These are phyloP conservation scores for Stemphylium vesicarium DNA, from an alignment of 2,329 filamentous ascomycete genomes.

Conservation along the genomic window DNA sequence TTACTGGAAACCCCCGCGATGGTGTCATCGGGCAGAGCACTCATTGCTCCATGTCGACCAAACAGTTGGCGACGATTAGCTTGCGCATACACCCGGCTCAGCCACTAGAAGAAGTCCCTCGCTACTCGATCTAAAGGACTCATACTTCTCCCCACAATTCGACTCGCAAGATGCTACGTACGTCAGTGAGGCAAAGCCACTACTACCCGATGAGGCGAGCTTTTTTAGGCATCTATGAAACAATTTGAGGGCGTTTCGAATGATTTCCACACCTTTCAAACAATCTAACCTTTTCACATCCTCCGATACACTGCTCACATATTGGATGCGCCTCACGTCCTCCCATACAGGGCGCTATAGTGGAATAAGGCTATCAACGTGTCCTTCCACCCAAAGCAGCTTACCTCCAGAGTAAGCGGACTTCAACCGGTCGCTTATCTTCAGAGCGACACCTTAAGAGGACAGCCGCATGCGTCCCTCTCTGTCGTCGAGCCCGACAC, in stretches of 20 bases:
- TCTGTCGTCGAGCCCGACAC: no score
- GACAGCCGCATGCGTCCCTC: no score
- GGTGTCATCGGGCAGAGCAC: slow-evolving; percentile 18
- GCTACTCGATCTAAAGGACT: slow-evolving; percentile 30
- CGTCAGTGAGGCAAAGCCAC: slow-evolving; percentile 13
- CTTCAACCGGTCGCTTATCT: no score
- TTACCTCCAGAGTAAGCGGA: no score
- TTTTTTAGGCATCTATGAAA: neutral
- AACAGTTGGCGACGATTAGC: slow-evolving; percentile 27
- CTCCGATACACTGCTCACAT: no score
- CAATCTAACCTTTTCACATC: neutral
- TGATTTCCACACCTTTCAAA: no score
- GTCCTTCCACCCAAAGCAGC: no score
- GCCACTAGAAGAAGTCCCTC: slow-evolving; percentile 11
- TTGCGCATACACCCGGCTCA: slow-evolving; percentile 13
- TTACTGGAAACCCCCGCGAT: slow-evolving; percentile 12
- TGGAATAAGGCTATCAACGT: no score
- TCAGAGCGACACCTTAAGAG: no score
- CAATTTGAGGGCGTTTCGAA: neutral
- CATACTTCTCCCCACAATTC: slow-evolving; percentile 17
- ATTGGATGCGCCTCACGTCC: no score
- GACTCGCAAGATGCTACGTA: slow-evolving; percentile 1
- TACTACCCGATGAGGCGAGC: neutral
- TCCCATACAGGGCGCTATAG: no score
- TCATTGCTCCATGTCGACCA: slow-evolving; percentile 32